Evolutionary conservation across 345 rosid genomes (phyloP).

Genomic region (Adansonia digitata): DNA sequence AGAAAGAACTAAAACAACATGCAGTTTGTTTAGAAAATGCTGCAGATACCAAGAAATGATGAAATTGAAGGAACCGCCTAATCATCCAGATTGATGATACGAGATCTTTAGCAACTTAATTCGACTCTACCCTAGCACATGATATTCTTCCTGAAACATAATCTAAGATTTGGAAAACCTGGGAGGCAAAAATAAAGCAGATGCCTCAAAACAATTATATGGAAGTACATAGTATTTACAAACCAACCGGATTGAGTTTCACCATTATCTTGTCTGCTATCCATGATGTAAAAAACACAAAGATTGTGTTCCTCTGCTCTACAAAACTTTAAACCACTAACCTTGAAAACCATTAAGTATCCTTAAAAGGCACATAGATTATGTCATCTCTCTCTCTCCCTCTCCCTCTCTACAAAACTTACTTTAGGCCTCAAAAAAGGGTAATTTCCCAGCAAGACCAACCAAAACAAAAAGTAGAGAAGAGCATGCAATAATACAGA

Average conservation of each 20-base stretch:
- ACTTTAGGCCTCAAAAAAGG: neutral
- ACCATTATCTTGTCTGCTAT: neutral
- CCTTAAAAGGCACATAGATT: neutral
- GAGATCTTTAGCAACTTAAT: neutral
- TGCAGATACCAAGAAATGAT: neutral
- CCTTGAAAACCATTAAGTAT: neutral
- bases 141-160: neutral
- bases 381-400: neutral
- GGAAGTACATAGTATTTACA: neutral
- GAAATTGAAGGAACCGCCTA: neutral
- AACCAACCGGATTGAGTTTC: too few species aligned
- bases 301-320: neutral
- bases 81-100: neutral
- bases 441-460: neutral
- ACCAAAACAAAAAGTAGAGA: neutral
- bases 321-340: neutral
- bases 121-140: neutral
- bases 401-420: neutral
- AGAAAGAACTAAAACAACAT: neutral
- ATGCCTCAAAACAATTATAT: neutral
- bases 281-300: neutral
- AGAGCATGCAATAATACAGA: neutral
- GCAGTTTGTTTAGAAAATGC: neutral
- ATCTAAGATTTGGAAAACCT: neutral
- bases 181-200: neutral